These are phyloP conservation scores for Penicillium sp. DNA, from an alignment of 2,329 filamentous ascomycete genomes.

Conservation along the genomic window DNA sequence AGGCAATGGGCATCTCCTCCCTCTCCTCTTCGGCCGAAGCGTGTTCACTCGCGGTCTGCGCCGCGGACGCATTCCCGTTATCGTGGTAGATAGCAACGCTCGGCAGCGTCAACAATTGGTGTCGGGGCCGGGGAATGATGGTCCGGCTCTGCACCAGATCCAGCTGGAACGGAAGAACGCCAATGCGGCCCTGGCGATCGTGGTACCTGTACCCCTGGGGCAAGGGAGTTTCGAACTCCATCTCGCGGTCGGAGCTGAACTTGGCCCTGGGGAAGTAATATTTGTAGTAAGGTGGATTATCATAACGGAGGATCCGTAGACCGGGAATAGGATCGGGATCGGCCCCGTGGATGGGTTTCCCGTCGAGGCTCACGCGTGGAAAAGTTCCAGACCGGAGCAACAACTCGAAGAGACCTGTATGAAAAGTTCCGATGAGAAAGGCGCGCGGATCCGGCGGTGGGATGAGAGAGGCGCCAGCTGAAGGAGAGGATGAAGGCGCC, in stretches of 20 bases:
- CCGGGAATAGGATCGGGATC: slow-evolving; percentile 12
- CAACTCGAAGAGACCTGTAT: slow-evolving; percentile 28
- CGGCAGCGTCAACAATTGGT: slow-evolving; percentile 27
- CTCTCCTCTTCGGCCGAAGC: not conserved
- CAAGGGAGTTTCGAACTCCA: slow-evolving; percentile 10
- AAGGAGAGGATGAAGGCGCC: not conserved
- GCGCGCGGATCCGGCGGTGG: slow-evolving; percentile 22
- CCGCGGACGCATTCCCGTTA: not conserved
- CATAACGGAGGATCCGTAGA: slow-evolving; percentile 24
- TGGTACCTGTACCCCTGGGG: slow-evolving; percentile 29
- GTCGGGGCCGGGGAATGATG: slow-evolving; percentile 32
- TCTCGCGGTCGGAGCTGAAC: slow-evolving; percentile 7
- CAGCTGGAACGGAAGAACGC: slow-evolving; percentile 27
- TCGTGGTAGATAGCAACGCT: slow-evolving; percentile 33
- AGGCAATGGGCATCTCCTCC: slow-evolving; percentile 31
- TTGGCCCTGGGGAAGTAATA: slow-evolving; percentile 28
- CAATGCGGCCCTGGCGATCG: slow-evolving; percentile 19
- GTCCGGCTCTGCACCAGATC: slow-evolving; percentile 37
- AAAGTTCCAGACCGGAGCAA: slow-evolving; percentile 20
- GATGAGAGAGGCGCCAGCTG: slow-evolving; percentile 16
- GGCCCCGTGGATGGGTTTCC: not conserved
- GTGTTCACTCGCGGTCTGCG: not conserved
- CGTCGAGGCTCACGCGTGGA: not conserved
- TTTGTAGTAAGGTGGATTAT: slow-evolving; percentile 31
- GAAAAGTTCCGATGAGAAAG: slow-evolving; percentile 35